Conservation (phyloP, 2,329 filamentous ascomycete genomes). For the Aspergillus tamarii region DNA sequence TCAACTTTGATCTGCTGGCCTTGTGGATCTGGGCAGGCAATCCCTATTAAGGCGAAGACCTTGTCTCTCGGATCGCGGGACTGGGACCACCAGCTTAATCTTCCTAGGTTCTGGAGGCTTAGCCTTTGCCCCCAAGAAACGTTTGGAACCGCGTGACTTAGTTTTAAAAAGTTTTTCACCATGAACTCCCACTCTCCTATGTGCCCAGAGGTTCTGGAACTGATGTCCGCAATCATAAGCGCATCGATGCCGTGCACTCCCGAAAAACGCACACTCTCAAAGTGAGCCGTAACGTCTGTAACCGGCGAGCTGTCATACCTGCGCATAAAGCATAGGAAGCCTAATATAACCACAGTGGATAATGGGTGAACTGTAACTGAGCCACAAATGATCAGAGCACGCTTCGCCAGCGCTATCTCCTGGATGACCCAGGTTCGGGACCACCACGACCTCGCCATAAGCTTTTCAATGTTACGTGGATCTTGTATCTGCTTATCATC, state of each 20-base stretch:
- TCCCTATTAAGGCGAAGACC: background rate
- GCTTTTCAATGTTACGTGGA: background rate
- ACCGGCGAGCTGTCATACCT: too few relatives aligned
- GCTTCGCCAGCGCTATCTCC: background rate
- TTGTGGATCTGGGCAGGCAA: background rate
- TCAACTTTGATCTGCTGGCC: background rate
- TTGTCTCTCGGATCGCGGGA: background rate
- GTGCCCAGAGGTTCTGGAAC: background rate
- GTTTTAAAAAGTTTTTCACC: background rate
- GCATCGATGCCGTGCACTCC: background rate
- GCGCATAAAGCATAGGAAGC: too few relatives aligned
- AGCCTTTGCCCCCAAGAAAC: background rate
- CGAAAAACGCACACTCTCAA: background rate
- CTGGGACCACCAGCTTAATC: background rate
- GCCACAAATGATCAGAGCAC: background rate
- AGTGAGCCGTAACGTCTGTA: background rate
- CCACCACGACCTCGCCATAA: background rate
- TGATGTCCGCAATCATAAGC: background rate
- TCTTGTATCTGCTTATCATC: background rate
- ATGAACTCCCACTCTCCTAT: background rate
- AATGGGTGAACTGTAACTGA: background rate
- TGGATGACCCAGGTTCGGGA: background rate
- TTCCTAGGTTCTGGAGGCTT: background rate
- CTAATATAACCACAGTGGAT: accelerated
- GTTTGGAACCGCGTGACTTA: background rate